These are phyloP conservation scores for Dictyophora rubrovolvata DNA, from an alignment of 768 basidiomycete genomes.

Conservation along the genomic window DNA sequence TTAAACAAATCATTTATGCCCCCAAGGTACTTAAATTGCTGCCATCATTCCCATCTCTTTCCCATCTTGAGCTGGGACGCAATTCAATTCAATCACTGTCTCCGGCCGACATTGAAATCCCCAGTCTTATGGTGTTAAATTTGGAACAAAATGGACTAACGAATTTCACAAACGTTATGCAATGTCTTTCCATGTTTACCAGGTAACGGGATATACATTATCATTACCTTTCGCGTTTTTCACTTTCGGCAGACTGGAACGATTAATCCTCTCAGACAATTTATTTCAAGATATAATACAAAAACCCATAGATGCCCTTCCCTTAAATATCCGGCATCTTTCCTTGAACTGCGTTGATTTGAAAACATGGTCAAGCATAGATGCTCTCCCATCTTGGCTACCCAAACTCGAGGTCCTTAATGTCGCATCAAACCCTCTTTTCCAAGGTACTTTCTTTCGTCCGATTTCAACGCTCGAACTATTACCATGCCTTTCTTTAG, in stretches of 20 bases:
- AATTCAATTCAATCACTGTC: slow-evolving; percentile 41
- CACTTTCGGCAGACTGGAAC: slow-evolving; percentile 38
- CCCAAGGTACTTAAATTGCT: slow-evolving; percentile 10
- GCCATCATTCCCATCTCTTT: slow-evolving; percentile 12
- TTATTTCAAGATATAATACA: slow-evolving; percentile 38
- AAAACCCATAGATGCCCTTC: slow-evolving; percentile 20
- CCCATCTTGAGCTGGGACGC: slow-evolving; percentile 55
- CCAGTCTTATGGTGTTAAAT: slow-evolving; percentile 30
- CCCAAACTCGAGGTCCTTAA: slow-evolving; percentile 54
- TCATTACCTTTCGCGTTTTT: not conserved
- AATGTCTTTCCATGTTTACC: slow-evolving; percentile 33
- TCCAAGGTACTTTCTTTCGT: slow-evolving; percentile 33
- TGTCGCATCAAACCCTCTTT: slow-evolving; percentile 54
- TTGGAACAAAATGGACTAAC: slow-evolving; percentile 56
- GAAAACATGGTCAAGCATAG: slow-evolving; percentile 48
- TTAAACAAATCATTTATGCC: slow-evolving; percentile 43
- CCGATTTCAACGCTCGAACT: not conserved
- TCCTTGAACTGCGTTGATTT: slow-evolving; percentile 56
- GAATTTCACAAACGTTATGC: slow-evolving; percentile 44
- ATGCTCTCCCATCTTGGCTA: slow-evolving; percentile 58
- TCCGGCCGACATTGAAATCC: not conserved
- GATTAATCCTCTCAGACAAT: slow-evolving; percentile 60
- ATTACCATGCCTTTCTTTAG: slow-evolving; percentile 5
- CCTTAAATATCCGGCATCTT: slow-evolving; percentile 39
- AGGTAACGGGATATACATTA: slow-evolving; percentile 26